Conservation (phyloP, 371 early-diverging fungal genomes). For the Rhizopus microsporus region DNA sequence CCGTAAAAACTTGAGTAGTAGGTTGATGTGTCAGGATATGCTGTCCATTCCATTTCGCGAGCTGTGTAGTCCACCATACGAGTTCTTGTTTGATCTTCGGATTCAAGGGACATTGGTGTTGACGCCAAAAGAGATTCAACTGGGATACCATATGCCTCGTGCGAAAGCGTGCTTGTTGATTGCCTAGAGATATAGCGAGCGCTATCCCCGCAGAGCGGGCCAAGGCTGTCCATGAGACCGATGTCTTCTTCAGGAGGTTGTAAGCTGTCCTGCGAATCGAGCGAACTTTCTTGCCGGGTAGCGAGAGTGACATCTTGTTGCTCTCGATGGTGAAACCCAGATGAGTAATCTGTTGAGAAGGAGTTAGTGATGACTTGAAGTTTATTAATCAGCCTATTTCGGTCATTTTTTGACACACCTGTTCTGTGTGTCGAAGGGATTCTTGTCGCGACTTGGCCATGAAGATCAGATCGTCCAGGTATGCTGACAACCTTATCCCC, state of each 20-base stretch:
- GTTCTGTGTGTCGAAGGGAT: conserved; percentile 13
- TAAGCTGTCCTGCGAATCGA: conserved; percentile 15
- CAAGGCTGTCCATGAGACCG: no score
- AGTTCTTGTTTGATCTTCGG: conserved; percentile 22
- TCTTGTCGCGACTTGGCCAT: neutral
- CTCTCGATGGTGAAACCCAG: conserved; percentile 38
- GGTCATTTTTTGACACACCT: conserved; percentile 22
- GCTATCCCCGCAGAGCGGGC: no score
- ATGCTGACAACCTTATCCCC: conserved; percentile 20
- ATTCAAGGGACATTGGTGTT: no score
- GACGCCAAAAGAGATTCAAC: no score
- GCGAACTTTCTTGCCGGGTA: conserved; percentile 26
- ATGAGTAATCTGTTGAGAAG: conserved; percentile 29
- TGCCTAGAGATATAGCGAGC: no score
- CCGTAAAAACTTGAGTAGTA: conserved; percentile 24
- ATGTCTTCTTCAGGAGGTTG: neutral
- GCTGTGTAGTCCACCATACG: conserved; percentile 23
- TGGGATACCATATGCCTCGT: no score
- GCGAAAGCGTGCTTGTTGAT: no score
- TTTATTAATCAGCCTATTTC: conserved; percentile 29
- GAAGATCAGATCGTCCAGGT: conserved; percentile 31
- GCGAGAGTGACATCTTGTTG: conserved; percentile 19
- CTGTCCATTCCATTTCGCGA: conserved; percentile 21
- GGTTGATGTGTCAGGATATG: conserved; percentile 18
- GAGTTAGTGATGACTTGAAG: conserved; percentile 13